Evolutionary conservation across 2,329 filamentous ascomycete species (phyloP).

Genomic region (Ophiostoma angusticollis): DNA sequence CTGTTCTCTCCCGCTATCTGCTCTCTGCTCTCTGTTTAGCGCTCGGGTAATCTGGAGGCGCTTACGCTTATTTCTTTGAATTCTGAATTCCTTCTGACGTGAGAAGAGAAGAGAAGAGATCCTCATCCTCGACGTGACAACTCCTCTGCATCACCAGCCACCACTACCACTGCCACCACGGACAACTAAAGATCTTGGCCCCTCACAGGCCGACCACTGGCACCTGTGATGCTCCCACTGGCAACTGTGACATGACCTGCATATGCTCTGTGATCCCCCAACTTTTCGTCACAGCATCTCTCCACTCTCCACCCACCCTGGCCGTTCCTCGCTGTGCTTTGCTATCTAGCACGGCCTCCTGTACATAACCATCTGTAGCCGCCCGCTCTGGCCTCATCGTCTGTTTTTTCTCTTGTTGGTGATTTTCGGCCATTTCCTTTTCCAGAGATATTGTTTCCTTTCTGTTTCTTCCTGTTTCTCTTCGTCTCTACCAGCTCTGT

Average conservation of each 20-base stretch:
- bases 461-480: not conserved
- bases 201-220: no score
- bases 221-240: no score
- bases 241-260: no score
- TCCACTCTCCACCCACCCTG: not conserved
- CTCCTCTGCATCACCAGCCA: no score
- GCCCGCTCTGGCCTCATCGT: slow-evolving; percentile 25
- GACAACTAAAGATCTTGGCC: no score
- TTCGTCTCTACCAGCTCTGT: not conserved
- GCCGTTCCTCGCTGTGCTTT: no score
- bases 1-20: not conserved
- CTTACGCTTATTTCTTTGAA: not conserved
- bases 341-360: no score
- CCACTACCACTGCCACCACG: no score
- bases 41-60: slow-evolving; percentile 2
- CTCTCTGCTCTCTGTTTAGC: not conserved
- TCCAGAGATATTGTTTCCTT: not conserved
- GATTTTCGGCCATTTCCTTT: slow-evolving; percentile 6
- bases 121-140: no score
- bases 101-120: no score
- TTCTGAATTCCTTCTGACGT: slow-evolving; percentile 1
- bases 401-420: slow-evolving; percentile 19
- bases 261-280: slow-evolving; percentile 8
- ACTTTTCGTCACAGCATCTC: not conserved
- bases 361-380: slow-evolving; percentile 38